phyloP scores from a whole-genome alignment of 2,329 filamentous ascomycete genomes.

The Madurella mycetomatis region DNA sequence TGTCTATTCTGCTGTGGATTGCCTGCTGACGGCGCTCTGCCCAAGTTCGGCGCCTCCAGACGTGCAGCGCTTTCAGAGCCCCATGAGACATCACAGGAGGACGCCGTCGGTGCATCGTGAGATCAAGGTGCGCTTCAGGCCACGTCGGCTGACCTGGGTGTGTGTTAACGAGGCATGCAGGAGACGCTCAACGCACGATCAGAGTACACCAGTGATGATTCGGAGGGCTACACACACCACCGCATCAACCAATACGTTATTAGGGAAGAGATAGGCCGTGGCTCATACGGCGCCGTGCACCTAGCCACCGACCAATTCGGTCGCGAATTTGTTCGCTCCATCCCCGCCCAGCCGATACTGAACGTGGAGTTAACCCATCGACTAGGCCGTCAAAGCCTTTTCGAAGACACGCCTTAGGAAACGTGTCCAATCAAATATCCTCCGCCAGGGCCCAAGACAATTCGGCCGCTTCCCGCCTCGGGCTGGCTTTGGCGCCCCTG shows the following conservation, averaged over 20 bases:
- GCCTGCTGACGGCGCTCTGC: conserved; percentile 18
- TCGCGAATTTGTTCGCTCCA: conserved; percentile 74
- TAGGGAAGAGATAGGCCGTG: conserved; percentile 90
- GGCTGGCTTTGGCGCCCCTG: conserved; percentile 26
- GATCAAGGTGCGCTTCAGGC: conserved; percentile 46
- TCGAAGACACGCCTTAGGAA: conserved; percentile 88
- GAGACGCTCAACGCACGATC: conserved; percentile 90
- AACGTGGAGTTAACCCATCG: conserved; percentile 19
- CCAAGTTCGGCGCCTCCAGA: conserved; percentile 42
- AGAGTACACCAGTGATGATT: conserved; percentile 78
- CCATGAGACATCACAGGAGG: conserved; percentile 53
- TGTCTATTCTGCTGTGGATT: not conserved
- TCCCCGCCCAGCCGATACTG: not conserved
- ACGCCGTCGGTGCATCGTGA: conserved; percentile 55
- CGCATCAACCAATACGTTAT: conserved; percentile 94
- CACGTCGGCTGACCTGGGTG: not conserved
- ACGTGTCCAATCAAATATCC: conserved; percentile 82
- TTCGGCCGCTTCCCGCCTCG: conserved; percentile 18
- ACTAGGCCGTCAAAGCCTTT: conserved; percentile 92
- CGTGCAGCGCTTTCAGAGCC: conserved; percentile 44
- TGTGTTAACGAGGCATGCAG: conserved; percentile 37
- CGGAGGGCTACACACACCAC: conserved; percentile 76
- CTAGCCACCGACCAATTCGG: conserved; percentile 86
- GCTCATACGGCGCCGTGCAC: conserved; percentile 92
- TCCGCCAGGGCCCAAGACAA: conserved; percentile 38